A percentile compares a stretch with the other conserved stretches of the same genome.
phyloP scores from a whole-genome alignment of 495 filamentous ascomycete genomes.

The Lasiosphaeris hirsuta region DNA sequence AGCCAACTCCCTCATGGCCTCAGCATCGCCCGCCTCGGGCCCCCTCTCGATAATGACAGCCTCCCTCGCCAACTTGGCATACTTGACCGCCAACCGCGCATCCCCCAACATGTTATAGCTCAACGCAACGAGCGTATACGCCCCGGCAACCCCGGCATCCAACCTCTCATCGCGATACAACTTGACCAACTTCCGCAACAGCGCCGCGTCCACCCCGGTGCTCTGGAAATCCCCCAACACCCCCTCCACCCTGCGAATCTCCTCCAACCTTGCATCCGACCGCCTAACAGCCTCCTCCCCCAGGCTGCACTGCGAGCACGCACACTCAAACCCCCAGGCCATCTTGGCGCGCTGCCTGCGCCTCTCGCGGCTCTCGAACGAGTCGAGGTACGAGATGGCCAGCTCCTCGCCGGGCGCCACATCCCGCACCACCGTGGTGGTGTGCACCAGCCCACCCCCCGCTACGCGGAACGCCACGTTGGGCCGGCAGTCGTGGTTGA shows the following conservation, averaged over 20 bases:
- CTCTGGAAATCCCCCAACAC: slow-evolving; percentile 18
- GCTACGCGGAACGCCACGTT: slow-evolving; percentile 27
- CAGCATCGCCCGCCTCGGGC: slow-evolving; percentile 16
- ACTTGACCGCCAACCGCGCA: slow-evolving; percentile 18
- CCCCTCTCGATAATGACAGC: slow-evolving; percentile 29
- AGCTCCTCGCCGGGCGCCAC: slow-evolving; percentile 27
- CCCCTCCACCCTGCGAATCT: slow-evolving; percentile 22
- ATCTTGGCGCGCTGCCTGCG: slow-evolving; percentile 12
- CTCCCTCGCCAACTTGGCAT: slow-evolving; percentile 24
- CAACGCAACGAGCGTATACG: slow-evolving; percentile 29
- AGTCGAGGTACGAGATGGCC: slow-evolving; percentile 28
- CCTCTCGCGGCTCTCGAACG: slow-evolving; percentile 8
- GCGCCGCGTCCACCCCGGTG: slow-evolving; percentile 6
- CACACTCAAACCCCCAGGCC: slow-evolving; percentile 20
- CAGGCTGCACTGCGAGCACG: slow-evolving; percentile 18
- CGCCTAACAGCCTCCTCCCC: not conserved
- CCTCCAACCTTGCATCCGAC: slow-evolving; percentile 26
- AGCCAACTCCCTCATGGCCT: slow-evolving; percentile 19
- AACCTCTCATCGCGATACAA: slow-evolving; percentile 29
- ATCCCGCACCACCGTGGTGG: slow-evolving; percentile 23
- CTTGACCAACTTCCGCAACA: slow-evolving; percentile 23
- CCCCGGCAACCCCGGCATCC: slow-evolving; percentile 19
- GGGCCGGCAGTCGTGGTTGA: slow-evolving; percentile 32
- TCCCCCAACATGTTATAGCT: slow-evolving; percentile 32
- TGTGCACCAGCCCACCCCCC: slow-evolving; percentile 14